Percentiles rank a stretch among this genome's conserved stretches.
These are phyloP conservation scores for Mycena pura DNA, from an alignment of 768 basidiomycete genomes.

Conservation along the genomic window DNA sequence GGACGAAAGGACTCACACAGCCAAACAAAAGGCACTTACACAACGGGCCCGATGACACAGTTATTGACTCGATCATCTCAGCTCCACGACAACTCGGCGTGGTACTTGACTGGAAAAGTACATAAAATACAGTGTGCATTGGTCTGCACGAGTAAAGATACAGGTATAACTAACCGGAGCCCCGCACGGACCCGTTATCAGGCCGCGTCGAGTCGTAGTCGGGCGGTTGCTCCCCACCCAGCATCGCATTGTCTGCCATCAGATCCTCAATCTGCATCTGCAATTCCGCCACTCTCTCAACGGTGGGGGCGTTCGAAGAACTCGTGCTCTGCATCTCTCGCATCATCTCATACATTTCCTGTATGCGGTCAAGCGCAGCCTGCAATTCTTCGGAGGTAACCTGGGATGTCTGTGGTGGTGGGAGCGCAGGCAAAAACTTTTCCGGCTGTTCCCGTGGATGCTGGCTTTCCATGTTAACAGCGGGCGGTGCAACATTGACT, in stretches of 20 bases:
- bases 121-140: too few species aligned
- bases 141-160: too few species aligned
- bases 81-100: conserved; percentile 1
- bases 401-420: neutral
- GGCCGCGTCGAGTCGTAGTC: neutral
- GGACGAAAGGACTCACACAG: neutral
- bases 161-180: neutral
- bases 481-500: neutral
- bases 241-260: conserved; percentile 10
- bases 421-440: neutral
- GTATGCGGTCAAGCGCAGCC: conserved; percentile 7
- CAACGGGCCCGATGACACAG: neutral
- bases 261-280: conserved; percentile 15
- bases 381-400: conserved; percentile 6
- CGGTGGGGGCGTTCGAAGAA: neutral
- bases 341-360: conserved; percentile 13
- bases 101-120: neutral
- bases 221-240: conserved; percentile 8
- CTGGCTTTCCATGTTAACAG: too few species aligned
- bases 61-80: neutral
- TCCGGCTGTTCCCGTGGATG: too few species aligned
- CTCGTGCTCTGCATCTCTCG: neutral
- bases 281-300: conserved; percentile 2
- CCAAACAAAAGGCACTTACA: neutral
- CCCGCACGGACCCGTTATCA: too few species aligned